Evolutionary conservation across 139 green algal genomes (phyloP).

Genomic region (Coccomyxa sp.): DNA sequence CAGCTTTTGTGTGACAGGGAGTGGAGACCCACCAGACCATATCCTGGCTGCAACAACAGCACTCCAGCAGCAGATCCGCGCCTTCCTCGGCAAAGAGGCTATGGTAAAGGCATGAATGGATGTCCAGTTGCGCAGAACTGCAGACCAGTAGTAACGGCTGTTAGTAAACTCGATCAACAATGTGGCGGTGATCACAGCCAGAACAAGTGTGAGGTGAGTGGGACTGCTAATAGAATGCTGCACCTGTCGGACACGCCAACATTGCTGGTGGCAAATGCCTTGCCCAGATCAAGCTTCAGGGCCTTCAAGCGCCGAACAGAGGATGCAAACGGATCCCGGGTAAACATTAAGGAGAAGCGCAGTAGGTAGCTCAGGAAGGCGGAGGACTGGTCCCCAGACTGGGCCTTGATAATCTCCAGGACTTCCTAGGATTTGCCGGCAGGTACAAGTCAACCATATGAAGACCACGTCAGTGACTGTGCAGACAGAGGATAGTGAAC

Average conservation of each 20-base stretch:
- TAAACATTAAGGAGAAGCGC: background rate
- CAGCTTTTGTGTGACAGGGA: background rate
- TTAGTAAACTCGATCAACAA: no score
- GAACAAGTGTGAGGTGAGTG: no score
- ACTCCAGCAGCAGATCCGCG: background rate
- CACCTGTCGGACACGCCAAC: background rate
- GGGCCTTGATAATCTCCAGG: slow-evolving; percentile 29
- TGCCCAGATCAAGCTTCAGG: background rate
- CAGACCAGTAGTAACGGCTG: background rate
- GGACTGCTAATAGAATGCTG: no score
- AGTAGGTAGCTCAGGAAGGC: background rate
- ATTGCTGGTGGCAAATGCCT: background rate
- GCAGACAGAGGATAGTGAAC: no score
- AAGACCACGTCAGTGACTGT: background rate
- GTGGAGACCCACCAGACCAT: slow-evolving; percentile 5
- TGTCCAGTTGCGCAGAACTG: background rate
- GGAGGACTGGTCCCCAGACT: slow-evolving; percentile 5
- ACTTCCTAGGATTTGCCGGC: slow-evolving; percentile 7
- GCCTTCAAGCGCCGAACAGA: background rate
- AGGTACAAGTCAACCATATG: background rate
- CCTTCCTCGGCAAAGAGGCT: slow-evolving; percentile 2
- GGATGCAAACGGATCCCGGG: background rate
- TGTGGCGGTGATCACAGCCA: no score
- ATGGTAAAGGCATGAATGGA: slow-evolving; percentile 1
- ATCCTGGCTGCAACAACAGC: slow-evolving; percentile 6